Percentiles rank a stretch among this genome's conserved stretches.
These are phyloP conservation scores for Sordariomycetes sp. DNA, from an alignment of 2,329 filamentous ascomycete genomes.

Conservation along the genomic window DNA sequence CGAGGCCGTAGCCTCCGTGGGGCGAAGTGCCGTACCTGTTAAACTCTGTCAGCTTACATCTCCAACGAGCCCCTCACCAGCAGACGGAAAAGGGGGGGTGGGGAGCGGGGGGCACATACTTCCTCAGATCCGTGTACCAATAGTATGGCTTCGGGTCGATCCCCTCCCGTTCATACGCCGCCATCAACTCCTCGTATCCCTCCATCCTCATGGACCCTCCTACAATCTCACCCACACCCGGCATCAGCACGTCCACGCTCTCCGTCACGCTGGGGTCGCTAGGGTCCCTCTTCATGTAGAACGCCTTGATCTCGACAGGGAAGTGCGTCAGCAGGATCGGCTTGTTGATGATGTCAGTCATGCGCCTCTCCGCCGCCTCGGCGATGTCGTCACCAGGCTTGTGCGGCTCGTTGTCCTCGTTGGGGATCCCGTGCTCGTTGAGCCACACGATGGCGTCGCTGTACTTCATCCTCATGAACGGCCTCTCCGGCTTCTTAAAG, in stretches of 20 bases:
- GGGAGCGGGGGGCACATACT: conserved; percentile 47
- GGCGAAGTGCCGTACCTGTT: conserved; percentile 77
- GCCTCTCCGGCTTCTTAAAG: conserved; percentile 70
- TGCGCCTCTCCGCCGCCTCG: conserved; percentile 88
- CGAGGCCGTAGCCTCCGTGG: conserved; percentile 88
- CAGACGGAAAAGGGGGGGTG: background rate
- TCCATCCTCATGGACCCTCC: conserved; percentile 96
- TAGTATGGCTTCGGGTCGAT: conserved; percentile 83
- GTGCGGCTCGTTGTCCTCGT: conserved; percentile 86
- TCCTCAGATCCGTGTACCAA: conserved; percentile 97
- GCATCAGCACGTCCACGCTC: conserved; percentile 78
- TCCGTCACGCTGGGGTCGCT: conserved; percentile 78
- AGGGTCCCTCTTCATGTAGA: conserved; percentile 93
- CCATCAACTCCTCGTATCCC: conserved; percentile 79
- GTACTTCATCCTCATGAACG: conserved; percentile 94
- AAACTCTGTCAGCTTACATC: background rate
- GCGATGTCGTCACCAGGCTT: conserved; percentile 95
- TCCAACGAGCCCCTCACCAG: conserved; percentile 10
- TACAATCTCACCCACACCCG: conserved; percentile 93
- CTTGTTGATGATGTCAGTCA: conserved; percentile 93
- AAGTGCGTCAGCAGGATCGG: conserved; percentile 97
- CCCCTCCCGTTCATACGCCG: conserved; percentile 75
- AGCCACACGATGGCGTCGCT: conserved; percentile 91
- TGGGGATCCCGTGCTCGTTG: conserved; percentile 76
- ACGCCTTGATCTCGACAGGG: conserved; percentile 94